phyloP scores from a whole-genome alignment of 495 filamentous ascomycete genomes.

The Zalerion maritima region DNA sequence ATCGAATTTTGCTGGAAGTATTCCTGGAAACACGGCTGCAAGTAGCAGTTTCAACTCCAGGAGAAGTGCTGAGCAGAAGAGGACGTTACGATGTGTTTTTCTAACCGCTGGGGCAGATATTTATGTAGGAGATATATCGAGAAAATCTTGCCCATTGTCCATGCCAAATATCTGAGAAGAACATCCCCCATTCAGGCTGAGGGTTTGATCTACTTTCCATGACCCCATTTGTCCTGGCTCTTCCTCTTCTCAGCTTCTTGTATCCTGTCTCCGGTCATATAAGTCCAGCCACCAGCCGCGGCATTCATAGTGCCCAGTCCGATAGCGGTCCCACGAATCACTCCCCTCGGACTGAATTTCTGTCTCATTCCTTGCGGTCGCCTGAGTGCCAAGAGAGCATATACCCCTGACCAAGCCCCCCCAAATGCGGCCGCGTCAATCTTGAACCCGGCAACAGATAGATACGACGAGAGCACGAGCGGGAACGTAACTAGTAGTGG shows the following conservation, averaged over 20 bases:
- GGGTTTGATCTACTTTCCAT: slow-evolving; percentile 3
- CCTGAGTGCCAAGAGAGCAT: slow-evolving; percentile 60
- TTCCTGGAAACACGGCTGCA: too few relatives aligned
- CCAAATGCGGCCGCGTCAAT: slow-evolving; percentile 72
- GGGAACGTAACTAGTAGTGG: slow-evolving; percentile 73
- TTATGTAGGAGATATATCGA: too few relatives aligned
- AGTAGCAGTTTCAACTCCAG: too few relatives aligned
- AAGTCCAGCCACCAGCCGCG: slow-evolving; percentile 54
- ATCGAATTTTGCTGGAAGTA: too few relatives aligned
- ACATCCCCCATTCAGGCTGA: slow-evolving; percentile 1
- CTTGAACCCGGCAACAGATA: slow-evolving; percentile 63
- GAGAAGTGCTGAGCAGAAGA: too few relatives aligned
- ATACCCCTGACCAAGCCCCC: slow-evolving; percentile 76
- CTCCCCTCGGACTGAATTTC: slow-evolving; percentile 52
- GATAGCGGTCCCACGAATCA: slow-evolving; percentile 57
- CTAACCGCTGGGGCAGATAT: too few relatives aligned
- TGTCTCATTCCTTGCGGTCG: slow-evolving; percentile 39
- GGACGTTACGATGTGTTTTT: too few relatives aligned
- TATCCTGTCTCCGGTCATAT: slow-evolving; percentile 47
- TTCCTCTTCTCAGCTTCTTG: slow-evolving; percentile 27
- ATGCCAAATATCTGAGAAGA: slow-evolving; percentile 7
- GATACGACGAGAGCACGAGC: slow-evolving; percentile 75
- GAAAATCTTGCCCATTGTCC: too few relatives aligned
- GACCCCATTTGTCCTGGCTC: slow-evolving; percentile 33
- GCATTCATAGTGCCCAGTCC: slow-evolving; percentile 55